A percentile compares a stretch with the other conserved stretches of the same genome.
phyloP scores from a whole-genome alignment of 1,284 basidiomycete species.

The Pisolithus thermaeus region DNA sequence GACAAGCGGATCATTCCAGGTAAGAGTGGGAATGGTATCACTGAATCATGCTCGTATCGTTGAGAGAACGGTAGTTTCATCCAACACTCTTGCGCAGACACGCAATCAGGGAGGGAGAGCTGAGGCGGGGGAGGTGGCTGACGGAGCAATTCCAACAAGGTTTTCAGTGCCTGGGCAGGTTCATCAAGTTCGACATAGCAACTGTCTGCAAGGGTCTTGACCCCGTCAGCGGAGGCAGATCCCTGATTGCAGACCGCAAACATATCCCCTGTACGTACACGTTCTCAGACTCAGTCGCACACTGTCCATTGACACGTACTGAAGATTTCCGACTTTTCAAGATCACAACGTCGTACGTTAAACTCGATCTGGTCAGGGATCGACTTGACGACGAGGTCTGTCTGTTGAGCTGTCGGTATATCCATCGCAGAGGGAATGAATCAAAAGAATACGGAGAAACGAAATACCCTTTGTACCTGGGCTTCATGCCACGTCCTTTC shows the following conservation, averaged over 20 bases:
- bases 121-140: conserved; percentile 44
- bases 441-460: neutral
- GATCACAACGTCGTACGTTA: conserved; percentile 39
- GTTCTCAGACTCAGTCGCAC: conserved; percentile 9
- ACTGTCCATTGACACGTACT: conserved; percentile 33
- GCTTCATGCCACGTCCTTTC: neutral
- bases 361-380: conserved; percentile 43
- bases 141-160: conserved; percentile 46
- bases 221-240: conserved; percentile 12
- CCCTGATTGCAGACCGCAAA: conserved; percentile 47
- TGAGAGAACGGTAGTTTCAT: conserved; percentile 29
- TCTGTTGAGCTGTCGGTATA: conserved; percentile 33
- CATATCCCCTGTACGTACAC: conserved; percentile 47
- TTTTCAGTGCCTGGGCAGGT: conserved; percentile 36
- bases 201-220: conserved; percentile 22
- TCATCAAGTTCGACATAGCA: conserved; percentile 45
- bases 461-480: neutral
- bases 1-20: conserved; percentile 45
- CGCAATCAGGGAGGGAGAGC: conserved; percentile 17
- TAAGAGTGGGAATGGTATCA: conserved; percentile 59
- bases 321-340: conserved; percentile 53
- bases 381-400: conserved; percentile 50
- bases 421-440: neutral
- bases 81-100: conserved; percentile 19
- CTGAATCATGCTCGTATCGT: conserved; percentile 24